Evolutionary conservation across 2,329 filamentous ascomycete genomes (phyloP).

Genomic region (Diaporthe vexans): DNA sequence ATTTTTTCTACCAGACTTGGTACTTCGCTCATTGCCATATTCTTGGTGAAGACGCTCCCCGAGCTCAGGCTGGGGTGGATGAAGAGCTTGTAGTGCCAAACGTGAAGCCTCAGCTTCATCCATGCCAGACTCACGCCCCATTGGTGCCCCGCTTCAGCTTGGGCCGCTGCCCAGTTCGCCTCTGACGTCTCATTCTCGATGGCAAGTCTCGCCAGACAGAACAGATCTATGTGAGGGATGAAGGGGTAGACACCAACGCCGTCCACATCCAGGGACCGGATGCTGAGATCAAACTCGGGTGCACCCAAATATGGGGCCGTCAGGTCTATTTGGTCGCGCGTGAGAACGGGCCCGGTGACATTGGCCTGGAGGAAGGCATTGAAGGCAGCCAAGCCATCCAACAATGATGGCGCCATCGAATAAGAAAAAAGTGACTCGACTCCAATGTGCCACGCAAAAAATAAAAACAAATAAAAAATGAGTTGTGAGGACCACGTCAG

Average conservation of each 20-base stretch:
- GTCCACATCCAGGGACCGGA: constrained; percentile 81
- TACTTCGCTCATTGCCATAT: constrained; percentile 71
- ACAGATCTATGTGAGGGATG: constrained; percentile 86
- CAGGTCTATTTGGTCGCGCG: constrained; percentile 43
- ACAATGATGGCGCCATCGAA: constrained; percentile 37
- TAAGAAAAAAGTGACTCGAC: background rate
- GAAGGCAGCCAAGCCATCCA: constrained; percentile 77
- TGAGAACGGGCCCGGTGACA: constrained; percentile 87
- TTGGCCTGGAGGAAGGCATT: constrained; percentile 88
- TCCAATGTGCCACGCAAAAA: background rate
- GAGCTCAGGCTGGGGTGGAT: constrained; percentile 68
- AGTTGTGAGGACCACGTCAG: constrained; percentile 17
- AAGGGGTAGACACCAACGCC: constrained; percentile 89
- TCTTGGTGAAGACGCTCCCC: constrained; percentile 68
- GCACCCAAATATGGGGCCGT: constrained; percentile 34
- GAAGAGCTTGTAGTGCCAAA: constrained; percentile 75
- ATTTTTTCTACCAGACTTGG: constrained; percentile 68
- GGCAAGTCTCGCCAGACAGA: constrained; percentile 76
- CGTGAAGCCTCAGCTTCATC: constrained; percentile 78
- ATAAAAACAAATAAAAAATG: no score
- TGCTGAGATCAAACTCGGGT: constrained; percentile 69
- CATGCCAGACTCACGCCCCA: constrained; percentile 62
- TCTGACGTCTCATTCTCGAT: constrained; percentile 51
- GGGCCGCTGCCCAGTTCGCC: constrained; percentile 52
- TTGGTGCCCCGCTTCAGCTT: background rate